Conservation (phyloP, 768 basidiomycete species). For the Suillus fuscotomentosus region DNA sequence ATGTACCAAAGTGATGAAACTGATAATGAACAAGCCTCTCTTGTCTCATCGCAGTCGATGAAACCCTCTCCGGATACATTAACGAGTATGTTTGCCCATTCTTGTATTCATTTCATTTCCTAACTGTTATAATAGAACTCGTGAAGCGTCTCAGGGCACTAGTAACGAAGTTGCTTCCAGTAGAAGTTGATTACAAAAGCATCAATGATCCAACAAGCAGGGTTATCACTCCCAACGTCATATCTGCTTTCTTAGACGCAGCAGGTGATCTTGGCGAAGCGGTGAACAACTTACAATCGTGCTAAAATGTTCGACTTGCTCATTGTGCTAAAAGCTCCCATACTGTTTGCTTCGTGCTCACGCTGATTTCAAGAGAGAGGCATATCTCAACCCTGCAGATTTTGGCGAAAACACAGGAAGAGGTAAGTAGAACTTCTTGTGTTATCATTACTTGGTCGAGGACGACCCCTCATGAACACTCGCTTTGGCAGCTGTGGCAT, state of each 20-base stretch:
- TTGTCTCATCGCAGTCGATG: slow-evolving; percentile 44
- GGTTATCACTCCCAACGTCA: slow-evolving; percentile 78
- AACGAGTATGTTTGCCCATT: slow-evolving; percentile 53
- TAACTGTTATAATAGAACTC: slow-evolving; percentile 51
- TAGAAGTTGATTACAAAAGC: slow-evolving; percentile 66
- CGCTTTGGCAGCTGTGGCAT: slow-evolving; percentile 58
- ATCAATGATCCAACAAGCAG: slow-evolving; percentile 79
- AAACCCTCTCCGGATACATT: slow-evolving; percentile 69
- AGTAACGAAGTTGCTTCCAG: slow-evolving; percentile 72
- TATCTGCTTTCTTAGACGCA: slow-evolving; percentile 71
- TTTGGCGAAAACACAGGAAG: slow-evolving; percentile 83
- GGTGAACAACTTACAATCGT: slow-evolving; percentile 40
- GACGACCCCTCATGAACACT: background rate
- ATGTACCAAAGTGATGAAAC: slow-evolving; percentile 28
- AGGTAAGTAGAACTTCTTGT: slow-evolving; percentile 43
- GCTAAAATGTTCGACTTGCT: background rate
- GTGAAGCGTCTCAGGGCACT: slow-evolving; percentile 77
- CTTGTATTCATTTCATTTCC: background rate
- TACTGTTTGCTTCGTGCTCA: slow-evolving; percentile 78
- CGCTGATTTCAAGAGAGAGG: slow-evolving; percentile 80
- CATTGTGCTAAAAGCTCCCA: slow-evolving; percentile 52
- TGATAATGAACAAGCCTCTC: slow-evolving; percentile 40
- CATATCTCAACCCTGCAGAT: slow-evolving; percentile 78
- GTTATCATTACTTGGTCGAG: background rate
- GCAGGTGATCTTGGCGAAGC: slow-evolving; percentile 89